Percentiles rank a stretch among this genome's conserved stretches.
Conservation (phyloP, 1,284 basidiomycete genomes). For the Ceraceosorus guamensis region DNA sequence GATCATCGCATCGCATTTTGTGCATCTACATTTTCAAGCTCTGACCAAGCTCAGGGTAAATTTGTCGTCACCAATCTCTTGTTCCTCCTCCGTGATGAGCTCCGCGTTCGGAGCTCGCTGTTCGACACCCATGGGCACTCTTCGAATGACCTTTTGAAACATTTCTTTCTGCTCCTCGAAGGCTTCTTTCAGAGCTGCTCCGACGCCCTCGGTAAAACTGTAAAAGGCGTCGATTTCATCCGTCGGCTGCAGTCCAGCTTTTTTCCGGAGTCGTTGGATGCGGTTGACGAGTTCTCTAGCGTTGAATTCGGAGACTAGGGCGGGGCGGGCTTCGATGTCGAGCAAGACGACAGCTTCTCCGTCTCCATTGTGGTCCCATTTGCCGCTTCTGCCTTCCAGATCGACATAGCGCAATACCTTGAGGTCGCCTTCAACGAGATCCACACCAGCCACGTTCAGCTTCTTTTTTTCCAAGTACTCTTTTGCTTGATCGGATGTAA, state of each 20-base stretch:
- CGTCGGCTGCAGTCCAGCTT: slow-evolving; percentile 85
- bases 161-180: slow-evolving; percentile 65
- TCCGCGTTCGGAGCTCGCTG: slow-evolving; percentile 51
- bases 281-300: slow-evolving; percentile 86
- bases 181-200: slow-evolving; percentile 59
- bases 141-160: slow-evolving; percentile 70
- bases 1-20: too few relatives aligned
- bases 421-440: slow-evolving; percentile 80
- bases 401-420: slow-evolving; percentile 86
- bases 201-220: slow-evolving; percentile 65
- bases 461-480: slow-evolving; percentile 67
- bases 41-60: slow-evolving; percentile 54
- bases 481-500: slow-evolving; percentile 78
- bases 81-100: slow-evolving; percentile 72
- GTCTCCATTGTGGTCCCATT: slow-evolving; percentile 5
- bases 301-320: slow-evolving; percentile 79
- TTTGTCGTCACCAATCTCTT: slow-evolving; percentile 75
- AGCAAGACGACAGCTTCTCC: slow-evolving; percentile 3
- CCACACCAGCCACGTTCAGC: slow-evolving; percentile 80
- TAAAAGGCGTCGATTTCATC: slow-evolving; percentile 91
- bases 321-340: slow-evolving; percentile 49
- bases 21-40: neutral
- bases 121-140: slow-evolving; percentile 40
- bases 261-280: slow-evolving; percentile 91
- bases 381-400: slow-evolving; percentile 56